Evolutionary conservation across 2,329 filamentous ascomycete species (phyloP), one percentile per base, ranked within the genome.

Genomic region (Trichoderma aggressivum): DNA sequence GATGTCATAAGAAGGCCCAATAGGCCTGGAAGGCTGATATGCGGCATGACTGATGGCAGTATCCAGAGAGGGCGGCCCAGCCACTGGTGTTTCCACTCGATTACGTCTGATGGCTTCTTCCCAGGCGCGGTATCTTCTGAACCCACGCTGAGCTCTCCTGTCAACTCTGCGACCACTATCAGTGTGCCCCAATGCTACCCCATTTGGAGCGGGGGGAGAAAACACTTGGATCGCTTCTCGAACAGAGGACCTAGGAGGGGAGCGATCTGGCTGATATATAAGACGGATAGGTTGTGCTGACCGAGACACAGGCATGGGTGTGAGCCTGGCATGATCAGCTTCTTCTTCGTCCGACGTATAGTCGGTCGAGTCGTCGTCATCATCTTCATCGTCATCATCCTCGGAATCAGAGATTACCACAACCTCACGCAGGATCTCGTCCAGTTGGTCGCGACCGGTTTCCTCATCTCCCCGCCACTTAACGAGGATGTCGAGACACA

Each of bases 391-490:
- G 18, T 81, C 79, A 7, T 80, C 82, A 12, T 78, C 85, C 76
- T 89, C 87, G 6, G 85, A 85, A 74, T 89, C 87, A n/a, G 88
- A 89, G 58, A 91, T 90, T 75, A 91, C 86, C 67, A 91, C 87
- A 12, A 91, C 88, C 78, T 91, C 89, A 64, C 88, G 85, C 39
- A 91, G 82, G 71, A 91, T 90, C 77, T 91, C 89, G 71, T 91
- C 89, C 18, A 91, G 84, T 77, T 91, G 88, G 75, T 91, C 89
- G 62, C 89, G 87, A 30, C 89, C 89, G 21, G 86, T 91, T 78
- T 91, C 89, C 78, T 91, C 89, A 75, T 91, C 89, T 70, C 89
- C 89, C 81, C 89, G 89, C 89, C 89, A 91, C 86, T 91, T 91
- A 83, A 91, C 86, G 78, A 91, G 86, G 67, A 89, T 83, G 74